Evolutionary conservation across 371 early-diverging fungal genomes (phyloP).

Genomic region (Lichtheimia corymbifera): DNA sequence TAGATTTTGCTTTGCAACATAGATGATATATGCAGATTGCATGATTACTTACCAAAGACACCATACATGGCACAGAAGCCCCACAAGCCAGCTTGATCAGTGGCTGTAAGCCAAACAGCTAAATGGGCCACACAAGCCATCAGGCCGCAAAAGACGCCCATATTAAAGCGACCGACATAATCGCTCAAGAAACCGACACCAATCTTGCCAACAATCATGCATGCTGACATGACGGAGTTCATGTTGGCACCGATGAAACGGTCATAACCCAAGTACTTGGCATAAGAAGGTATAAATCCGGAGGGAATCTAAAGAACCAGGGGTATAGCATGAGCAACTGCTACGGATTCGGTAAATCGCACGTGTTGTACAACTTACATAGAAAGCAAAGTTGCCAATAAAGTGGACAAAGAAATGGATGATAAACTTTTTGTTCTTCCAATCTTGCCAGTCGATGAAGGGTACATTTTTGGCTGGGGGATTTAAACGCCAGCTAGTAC

Average conservation of each 20-base stretch:
- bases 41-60: slow-evolving; percentile 35
- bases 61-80: slow-evolving; percentile 51
- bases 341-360: neutral
- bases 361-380: slow-evolving; percentile 14
- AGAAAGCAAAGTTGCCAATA: slow-evolving; percentile 37
- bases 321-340: neutral
- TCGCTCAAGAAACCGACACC: slow-evolving; percentile 54
- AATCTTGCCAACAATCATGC: slow-evolving; percentile 49
- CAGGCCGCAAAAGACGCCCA: slow-evolving; percentile 44
- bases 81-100: slow-evolving; percentile 36
- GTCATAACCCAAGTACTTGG: slow-evolving; percentile 30
- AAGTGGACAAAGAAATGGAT: slow-evolving; percentile 29
- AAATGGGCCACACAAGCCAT: slow-evolving; percentile 45
- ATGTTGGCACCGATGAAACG: slow-evolving; percentile 34
- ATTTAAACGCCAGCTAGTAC: slow-evolving; percentile 11
- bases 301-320: slow-evolving; percentile 7
- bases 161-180: slow-evolving; percentile 58
- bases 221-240: slow-evolving; percentile 48
- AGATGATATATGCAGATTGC: too few species aligned
- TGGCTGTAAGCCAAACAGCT: slow-evolving; percentile 45
- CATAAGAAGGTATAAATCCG: slow-evolving; percentile 26
- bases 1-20: too few species aligned
- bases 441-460: slow-evolving; percentile 30
- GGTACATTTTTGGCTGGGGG: slow-evolving; percentile 27
- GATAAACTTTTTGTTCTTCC: slow-evolving; percentile 28